phyloP scores from a whole-genome alignment of 768 basidiomycete genomes.

The Tylopilus sp. region DNA sequence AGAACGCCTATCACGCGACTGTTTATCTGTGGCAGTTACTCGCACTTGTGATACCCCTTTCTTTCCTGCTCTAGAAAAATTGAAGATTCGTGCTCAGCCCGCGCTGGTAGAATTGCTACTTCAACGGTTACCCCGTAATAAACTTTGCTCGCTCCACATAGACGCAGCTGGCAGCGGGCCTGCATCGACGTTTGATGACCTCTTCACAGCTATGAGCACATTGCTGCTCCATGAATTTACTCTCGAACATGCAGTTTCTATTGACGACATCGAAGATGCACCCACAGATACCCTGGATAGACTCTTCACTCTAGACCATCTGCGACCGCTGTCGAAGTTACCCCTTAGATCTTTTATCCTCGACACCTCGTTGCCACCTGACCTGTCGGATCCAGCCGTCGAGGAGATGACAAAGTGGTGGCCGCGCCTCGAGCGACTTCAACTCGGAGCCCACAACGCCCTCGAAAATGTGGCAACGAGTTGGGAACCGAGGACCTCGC shows the following conservation, averaged over 20 bases:
- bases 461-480: slow-evolving; percentile 19
- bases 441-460: slow-evolving; percentile 35
- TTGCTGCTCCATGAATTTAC: slow-evolving; percentile 35
- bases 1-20: slow-evolving; percentile 32
- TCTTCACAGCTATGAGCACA: slow-evolving; percentile 33
- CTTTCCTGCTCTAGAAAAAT: slow-evolving; percentile 37
- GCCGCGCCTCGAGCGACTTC: slow-evolving; percentile 42
- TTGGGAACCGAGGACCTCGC: slow-evolving; percentile 20
- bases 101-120: slow-evolving; percentile 36
- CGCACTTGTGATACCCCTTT: slow-evolving; percentile 3
- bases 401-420: slow-evolving; percentile 41
- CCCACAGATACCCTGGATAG: slow-evolving; percentile 11
- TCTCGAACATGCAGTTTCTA: slow-evolving; percentile 36
- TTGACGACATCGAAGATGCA: slow-evolving; percentile 34
- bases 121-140: slow-evolving; percentile 29
- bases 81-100: slow-evolving; percentile 40
- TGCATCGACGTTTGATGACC: slow-evolving; percentile 32
- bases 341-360: slow-evolving; percentile 35
- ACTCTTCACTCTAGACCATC: slow-evolving; percentile 27
- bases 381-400: slow-evolving; percentile 38
- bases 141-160: slow-evolving; percentile 37
- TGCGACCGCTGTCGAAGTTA: slow-evolving; percentile 36
- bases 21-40: slow-evolving; percentile 8
- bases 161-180: slow-evolving; percentile 33
- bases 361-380: slow-evolving; percentile 39